Conservation (phyloP, 805 yeast genomes). For the Maudiozyma saulgeensis region DNA sequence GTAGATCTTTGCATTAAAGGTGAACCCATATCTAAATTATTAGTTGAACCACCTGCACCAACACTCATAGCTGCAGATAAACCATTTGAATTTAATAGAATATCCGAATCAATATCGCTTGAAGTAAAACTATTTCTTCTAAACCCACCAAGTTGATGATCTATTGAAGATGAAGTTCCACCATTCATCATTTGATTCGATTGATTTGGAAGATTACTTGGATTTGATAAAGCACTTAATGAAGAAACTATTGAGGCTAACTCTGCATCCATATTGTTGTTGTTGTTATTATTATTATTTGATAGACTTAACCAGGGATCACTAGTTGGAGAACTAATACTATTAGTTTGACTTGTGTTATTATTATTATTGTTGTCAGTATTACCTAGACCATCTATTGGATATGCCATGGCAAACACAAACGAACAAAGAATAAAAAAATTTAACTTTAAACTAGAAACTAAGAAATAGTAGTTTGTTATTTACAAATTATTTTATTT, state of each 20-base stretch:
- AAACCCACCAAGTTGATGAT: conserved; percentile 24
- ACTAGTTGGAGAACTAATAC: neutral
- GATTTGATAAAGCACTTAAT: conserved; percentile 28
- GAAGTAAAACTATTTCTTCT: conserved; percentile 25
- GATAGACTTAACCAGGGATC: conserved; percentile 1
- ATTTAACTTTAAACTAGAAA: too few relatives aligned
- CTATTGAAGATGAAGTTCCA: neutral
- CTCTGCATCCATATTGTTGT: conserved; percentile 23
- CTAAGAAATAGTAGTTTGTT: too few relatives aligned
- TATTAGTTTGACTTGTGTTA: neutral
- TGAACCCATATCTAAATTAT: conserved; percentile 7
- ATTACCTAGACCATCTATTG: neutral
- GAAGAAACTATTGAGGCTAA: conserved; percentile 30
- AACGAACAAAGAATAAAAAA: too few relatives aligned
- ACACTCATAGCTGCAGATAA: neutral
- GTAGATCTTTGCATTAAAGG: conserved; percentile 21
- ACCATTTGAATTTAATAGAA: conserved; percentile 4
- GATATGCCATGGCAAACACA: neutral
- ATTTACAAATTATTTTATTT: too few relatives aligned
- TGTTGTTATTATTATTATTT: neutral
- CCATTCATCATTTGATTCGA: neutral
- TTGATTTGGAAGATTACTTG: conserved; percentile 1
- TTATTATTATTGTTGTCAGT: neutral
- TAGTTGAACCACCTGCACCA: neutral
- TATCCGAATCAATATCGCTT: conserved; percentile 18